Evolutionary conservation across 768 basidiomycete species (phyloP).

Genomic region (Russula sp.): DNA sequence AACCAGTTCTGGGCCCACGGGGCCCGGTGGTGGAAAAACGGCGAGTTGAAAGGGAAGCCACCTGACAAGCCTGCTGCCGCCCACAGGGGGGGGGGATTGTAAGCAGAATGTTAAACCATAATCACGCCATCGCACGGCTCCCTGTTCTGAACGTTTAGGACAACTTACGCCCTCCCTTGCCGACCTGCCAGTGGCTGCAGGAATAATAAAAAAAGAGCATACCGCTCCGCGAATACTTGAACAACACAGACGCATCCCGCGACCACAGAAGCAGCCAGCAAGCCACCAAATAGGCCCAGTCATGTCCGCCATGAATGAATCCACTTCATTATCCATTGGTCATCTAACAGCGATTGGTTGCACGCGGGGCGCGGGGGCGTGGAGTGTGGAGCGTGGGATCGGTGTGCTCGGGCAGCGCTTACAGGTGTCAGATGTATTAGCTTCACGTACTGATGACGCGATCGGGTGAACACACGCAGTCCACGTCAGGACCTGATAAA

Average conservation of each 20-base stretch:
- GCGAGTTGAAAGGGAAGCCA: neutral
- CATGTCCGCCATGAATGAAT: too few species aligned
- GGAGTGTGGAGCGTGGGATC: neutral
- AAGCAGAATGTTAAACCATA: too few species aligned
- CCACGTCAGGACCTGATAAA: neutral
- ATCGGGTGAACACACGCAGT: slow-evolving; percentile 12
- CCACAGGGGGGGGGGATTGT: too few species aligned
- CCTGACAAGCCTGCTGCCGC: neutral
- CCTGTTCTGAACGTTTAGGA: neutral
- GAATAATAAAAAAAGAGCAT: too few species aligned
- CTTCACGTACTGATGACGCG: slow-evolving; percentile 8
- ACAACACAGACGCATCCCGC: too few species aligned
- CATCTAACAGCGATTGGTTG: neutral
- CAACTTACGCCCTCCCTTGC: neutral
- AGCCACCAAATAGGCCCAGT: too few species aligned
- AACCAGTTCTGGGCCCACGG: neutral
- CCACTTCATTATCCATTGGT: neutral
- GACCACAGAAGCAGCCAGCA: too few species aligned
- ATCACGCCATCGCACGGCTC: too few species aligned
- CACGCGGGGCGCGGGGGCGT: slow-evolving; percentile 6
- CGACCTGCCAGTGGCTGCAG: neutral
- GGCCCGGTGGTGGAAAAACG: neutral
- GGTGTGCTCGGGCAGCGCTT: neutral
- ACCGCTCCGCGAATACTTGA: too few species aligned
- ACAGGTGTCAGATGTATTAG: neutral